Evolutionary conservation across 2,329 filamentous ascomycete species (phyloP).

Genomic region (Talaromyces sp.): DNA sequence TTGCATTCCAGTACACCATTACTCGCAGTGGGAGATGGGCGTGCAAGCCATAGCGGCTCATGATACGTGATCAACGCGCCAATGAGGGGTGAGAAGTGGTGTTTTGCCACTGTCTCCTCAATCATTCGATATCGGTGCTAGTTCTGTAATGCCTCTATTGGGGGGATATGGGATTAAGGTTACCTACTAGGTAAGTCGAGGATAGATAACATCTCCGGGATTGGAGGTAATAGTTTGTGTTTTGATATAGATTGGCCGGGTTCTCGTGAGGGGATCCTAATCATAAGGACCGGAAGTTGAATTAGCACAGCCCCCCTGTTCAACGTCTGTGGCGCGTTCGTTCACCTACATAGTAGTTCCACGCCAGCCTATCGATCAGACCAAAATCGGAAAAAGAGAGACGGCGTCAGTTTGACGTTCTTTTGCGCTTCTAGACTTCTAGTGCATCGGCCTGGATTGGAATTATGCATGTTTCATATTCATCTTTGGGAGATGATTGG

Average conservation of each 20-base stretch:
- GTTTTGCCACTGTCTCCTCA: background rate
- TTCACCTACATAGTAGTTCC: background rate
- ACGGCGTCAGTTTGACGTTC: background rate
- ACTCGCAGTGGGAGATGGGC: background rate
- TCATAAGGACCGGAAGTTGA: background rate
- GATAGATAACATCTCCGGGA: background rate
- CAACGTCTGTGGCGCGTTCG: background rate
- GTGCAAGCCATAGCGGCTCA: conserved; percentile 3
- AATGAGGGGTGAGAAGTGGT: background rate
- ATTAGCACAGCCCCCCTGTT: background rate
- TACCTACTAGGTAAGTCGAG: background rate
- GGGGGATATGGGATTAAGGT: background rate
- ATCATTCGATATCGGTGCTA: background rate
- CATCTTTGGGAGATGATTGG: background rate
- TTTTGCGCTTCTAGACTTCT: background rate
- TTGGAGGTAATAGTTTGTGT: background rate
- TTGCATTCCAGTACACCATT: background rate
- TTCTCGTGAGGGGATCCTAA: background rate
- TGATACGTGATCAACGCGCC: conserved; percentile 1
- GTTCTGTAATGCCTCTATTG: background rate
- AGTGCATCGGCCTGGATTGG: background rate
- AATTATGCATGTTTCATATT: background rate
- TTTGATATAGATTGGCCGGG: background rate
- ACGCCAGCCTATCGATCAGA: background rate
- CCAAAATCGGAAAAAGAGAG: background rate